Evolutionary conservation across 257 asterid species (phyloP).

Genomic region (Solanum virginianum): DNA sequence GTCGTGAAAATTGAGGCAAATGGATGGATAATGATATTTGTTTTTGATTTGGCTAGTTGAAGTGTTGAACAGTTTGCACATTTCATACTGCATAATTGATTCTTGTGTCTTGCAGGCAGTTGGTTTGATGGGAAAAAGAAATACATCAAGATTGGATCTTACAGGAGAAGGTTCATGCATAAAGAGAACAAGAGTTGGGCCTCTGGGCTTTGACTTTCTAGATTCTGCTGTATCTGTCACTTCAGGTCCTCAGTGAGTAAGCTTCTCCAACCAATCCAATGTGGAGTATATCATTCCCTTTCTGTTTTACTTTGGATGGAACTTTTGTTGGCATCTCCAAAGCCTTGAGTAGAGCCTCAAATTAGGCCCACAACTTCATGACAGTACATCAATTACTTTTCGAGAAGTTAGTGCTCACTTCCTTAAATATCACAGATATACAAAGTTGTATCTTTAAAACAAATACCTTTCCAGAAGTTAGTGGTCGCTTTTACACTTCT

Average conservation of each 20-base stretch:
- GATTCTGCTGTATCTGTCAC: slow-evolving; percentile 86
- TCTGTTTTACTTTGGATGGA: neutral
- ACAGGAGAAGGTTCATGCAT: slow-evolving; percentile 38
- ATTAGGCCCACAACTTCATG: neutral
- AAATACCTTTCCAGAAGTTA: neutral
- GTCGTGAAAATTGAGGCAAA: neutral
- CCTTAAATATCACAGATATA: neutral
- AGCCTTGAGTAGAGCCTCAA: neutral
- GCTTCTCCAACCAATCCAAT: slow-evolving; percentile 43
- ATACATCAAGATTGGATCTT: slow-evolving; percentile 61
- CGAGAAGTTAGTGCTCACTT: too few species aligned
- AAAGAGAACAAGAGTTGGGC: slow-evolving; percentile 85
- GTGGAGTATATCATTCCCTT: neutral
- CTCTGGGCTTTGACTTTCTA: slow-evolving; percentile 73
- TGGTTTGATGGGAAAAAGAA: slow-evolving; percentile 44
- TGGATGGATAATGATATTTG: neutral
- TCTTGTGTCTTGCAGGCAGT: slow-evolving; percentile 36
- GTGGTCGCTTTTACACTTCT: neutral
- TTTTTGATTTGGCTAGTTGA: neutral
- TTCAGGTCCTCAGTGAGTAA: slow-evolving; percentile 88
- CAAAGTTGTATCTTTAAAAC: neutral
- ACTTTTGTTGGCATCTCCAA: neutral
- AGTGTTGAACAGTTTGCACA: neutral
- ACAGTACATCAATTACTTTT: neutral
- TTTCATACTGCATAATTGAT: neutral